Base-by-base conservation (phyloP, 768 basidiomycete species). In the Podaxis rugospora region DNA sequence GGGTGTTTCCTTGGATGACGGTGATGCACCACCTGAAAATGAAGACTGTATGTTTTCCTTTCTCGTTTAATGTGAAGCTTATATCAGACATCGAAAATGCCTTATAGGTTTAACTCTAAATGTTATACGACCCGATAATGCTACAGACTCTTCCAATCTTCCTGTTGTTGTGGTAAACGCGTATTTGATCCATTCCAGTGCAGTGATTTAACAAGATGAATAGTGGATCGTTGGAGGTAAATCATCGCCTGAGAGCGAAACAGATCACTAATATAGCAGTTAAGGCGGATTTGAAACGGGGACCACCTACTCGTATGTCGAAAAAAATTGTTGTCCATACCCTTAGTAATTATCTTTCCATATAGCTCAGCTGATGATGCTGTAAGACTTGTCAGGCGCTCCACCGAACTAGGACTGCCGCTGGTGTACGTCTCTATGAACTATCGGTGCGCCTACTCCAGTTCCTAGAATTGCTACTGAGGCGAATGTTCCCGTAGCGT, bases 381-480 rank as follows among this genome's bases (percentile, higher is more conserved):
- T 27, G 64, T 66, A 5, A 51, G 51, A 5, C 73, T 83, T 25
- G 80, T 84, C 5, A 65, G 75, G 23, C 75, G 78, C 7, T 83
- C 82, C 0, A 71, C 78, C 21, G 70, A 69, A 32, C 64, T 81
- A 13, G 75, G 74, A 5, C 66, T 79, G 52, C 83, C 82, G 4
- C 70, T 83, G 16, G 73, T 83, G 3, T 83, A 78, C 62, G 81
- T 83, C 2, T 76, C 78, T 39, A 78, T 83, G 76, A 85, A 85
- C 63, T 84, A 84, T 66, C 67, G 76, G 75, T 73, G 50, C 61
- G 55, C 16, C 16, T 39, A 28, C 37, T 57, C 32, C 23, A 14
- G 14, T 36, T 42, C 62, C n/a, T 4, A 10, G 4, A 39, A 25
- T 1, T 40, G 1, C 32, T 18, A 13, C 36, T 55, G 5, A 46